A percentile compares a stretch with the other conserved stretches of the same genome.
Evolutionary conservation across 1,139 yeast genomes (phyloP).

Genomic region (Zygoascus meyerae): DNA sequence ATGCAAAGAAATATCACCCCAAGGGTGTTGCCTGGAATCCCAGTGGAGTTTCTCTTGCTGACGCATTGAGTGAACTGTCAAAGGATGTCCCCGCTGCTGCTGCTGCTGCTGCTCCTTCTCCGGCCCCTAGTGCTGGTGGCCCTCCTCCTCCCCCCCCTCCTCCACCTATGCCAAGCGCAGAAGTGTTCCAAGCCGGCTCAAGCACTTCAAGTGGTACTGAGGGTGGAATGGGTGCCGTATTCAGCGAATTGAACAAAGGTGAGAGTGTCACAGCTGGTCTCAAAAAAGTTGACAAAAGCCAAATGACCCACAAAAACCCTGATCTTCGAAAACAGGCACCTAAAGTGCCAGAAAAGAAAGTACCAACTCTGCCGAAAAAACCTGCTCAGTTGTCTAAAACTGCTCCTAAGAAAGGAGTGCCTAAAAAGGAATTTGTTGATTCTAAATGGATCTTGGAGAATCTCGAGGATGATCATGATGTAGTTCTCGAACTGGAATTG

Average conservation of each 20-base stretch:
- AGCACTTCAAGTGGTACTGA: slow-evolving; percentile 27
- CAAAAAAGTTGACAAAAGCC: slow-evolving; percentile 86
- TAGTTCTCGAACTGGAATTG: slow-evolving; percentile 72
- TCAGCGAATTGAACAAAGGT: slow-evolving; percentile 86
- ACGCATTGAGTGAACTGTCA: slow-evolving; percentile 40
- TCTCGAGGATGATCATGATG: slow-evolving; percentile 53
- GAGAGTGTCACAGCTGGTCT: slow-evolving; percentile 75
- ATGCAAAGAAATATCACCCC: slow-evolving; percentile 70
- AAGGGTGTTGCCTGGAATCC: slow-evolving; percentile 80
- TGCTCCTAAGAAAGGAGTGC: slow-evolving; percentile 52
- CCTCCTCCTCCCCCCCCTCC: slow-evolving; percentile 50
- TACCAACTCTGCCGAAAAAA: slow-evolving; percentile 66
- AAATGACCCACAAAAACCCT: slow-evolving; percentile 94
- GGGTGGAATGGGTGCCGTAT: slow-evolving; percentile 80
- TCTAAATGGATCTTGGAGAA: slow-evolving; percentile 88
- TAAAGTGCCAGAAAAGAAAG: slow-evolving; percentile 40
- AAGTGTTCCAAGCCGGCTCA: slow-evolving; percentile 47
- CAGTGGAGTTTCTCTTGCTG: slow-evolving; percentile 24
- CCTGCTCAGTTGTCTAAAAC: slow-evolving; percentile 47
- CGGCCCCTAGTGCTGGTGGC: slow-evolving; percentile 41
- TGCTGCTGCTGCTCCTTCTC: slow-evolving; percentile 27
- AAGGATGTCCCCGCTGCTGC: slow-evolving; percentile 32
- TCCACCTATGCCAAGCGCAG: slow-evolving; percentile 79
- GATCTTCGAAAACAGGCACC: slow-evolving; percentile 48
- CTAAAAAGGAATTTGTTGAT: slow-evolving; percentile 73